Evolutionary conservation across 1,139 yeast genomes (phyloP).

Genomic region (Saccharomyces hybrid): DNA sequence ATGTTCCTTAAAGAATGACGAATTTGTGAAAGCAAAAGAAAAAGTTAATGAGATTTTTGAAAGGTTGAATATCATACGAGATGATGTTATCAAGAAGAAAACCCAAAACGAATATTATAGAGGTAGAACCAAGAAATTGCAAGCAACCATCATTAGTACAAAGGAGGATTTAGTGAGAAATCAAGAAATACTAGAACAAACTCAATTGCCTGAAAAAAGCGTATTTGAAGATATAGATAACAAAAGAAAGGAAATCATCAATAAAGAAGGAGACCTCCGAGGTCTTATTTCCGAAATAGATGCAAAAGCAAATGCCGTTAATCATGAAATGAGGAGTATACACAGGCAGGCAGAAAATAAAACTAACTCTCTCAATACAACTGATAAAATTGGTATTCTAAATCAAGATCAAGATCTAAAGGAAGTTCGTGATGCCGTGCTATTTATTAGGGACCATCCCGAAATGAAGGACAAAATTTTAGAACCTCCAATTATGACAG

Average conservation of each 20-base stretch:
- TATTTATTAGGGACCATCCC: conserved; percentile 33
- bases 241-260: conserved; percentile 14
- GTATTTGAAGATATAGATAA: conserved; percentile 17
- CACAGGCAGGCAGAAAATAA: conserved; percentile 14
- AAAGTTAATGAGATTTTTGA: conserved; percentile 13
- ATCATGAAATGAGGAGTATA: conserved; percentile 17
- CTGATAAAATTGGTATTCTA: conserved; percentile 44
- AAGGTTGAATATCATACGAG: conserved; percentile 17
- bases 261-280: conserved; percentile 11
- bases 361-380: conserved; percentile 36
- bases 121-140: conserved; percentile 18
- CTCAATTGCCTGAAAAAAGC: conserved; percentile 18
- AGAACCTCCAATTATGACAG: conserved; percentile 72
- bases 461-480: conserved; percentile 40
- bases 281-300: conserved; percentile 14
- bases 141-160: conserved; percentile 23
- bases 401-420: conserved; percentile 27
- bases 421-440: conserved; percentile 36
- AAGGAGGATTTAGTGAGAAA: conserved; percentile 22
- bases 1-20: conserved; percentile 9
- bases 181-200: conserved; percentile 18
- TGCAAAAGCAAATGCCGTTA: conserved; percentile 12
- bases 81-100: conserved; percentile 25
- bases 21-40: conserved; percentile 23
- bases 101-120: conserved; percentile 20